These are phyloP conservation scores for Papiliotrema nemorosa DNA, from an alignment of 1,284 basidiomycete species.

Conservation along the genomic window DNA sequence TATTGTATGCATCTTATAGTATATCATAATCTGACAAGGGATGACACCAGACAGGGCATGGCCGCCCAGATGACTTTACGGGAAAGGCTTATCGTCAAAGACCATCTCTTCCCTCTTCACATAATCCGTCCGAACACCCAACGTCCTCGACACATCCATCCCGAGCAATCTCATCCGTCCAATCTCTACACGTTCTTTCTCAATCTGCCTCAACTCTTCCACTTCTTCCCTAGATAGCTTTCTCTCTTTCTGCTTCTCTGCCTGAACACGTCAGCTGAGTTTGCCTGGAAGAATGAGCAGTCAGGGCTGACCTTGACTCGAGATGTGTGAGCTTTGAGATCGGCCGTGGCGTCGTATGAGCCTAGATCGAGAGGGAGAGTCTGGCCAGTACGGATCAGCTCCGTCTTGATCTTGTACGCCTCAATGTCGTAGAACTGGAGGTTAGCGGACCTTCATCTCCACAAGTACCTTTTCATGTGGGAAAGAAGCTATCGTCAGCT, in stretches of 20 bases:
- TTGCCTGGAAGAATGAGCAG: slow-evolving; percentile 49
- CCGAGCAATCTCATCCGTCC: slow-evolving; percentile 38
- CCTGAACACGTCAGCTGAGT: slow-evolving; percentile 50
- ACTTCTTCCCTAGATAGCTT: slow-evolving; percentile 68
- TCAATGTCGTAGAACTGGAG: slow-evolving; percentile 79
- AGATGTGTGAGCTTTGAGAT: slow-evolving; percentile 65
- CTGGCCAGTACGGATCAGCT: slow-evolving; percentile 72
- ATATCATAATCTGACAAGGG: no score
- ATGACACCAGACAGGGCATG: no score
- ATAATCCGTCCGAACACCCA: slow-evolving; percentile 39
- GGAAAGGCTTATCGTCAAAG: background rate
- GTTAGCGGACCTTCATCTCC: background rate
- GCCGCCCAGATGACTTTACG: no score
- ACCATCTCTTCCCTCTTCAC: background rate
- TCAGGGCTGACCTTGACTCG: slow-evolving; percentile 22
- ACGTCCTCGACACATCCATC: slow-evolving; percentile 34
- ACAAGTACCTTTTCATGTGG: slow-evolving; percentile 68
- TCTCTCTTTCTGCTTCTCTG: slow-evolving; percentile 65
- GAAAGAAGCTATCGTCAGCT: slow-evolving; percentile 71
- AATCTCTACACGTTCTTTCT: slow-evolving; percentile 74
- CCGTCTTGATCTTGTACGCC: slow-evolving; percentile 73
- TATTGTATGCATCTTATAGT: no score
- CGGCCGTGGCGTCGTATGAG: slow-evolving; percentile 70
- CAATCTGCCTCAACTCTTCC: slow-evolving; percentile 70
- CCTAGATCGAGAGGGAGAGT: slow-evolving; percentile 56